phyloP scores from a whole-genome alignment of 1,284 basidiomycete species.

The Earliella scabrosa region DNA sequence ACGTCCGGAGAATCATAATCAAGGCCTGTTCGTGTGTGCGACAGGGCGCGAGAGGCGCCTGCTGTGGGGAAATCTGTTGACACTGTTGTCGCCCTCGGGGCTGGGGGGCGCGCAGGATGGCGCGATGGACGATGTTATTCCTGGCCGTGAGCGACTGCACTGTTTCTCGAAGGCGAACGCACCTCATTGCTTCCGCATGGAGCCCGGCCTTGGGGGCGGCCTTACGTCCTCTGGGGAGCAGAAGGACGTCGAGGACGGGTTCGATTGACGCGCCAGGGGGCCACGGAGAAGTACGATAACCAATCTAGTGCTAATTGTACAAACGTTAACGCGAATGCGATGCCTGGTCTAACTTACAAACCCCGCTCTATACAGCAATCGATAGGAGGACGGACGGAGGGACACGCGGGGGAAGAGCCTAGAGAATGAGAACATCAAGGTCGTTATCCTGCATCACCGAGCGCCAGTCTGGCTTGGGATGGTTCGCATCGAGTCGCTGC shows the following conservation, averaged over 20 bases:
- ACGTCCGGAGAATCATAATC: constrained; percentile 4
- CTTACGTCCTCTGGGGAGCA: constrained; percentile 16
- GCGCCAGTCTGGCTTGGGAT: constrained; percentile 41
- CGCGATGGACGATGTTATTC: neutral
- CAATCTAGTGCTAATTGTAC: constrained; percentile 20
- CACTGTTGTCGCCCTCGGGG: neutral
- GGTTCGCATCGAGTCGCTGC: constrained; percentile 42
- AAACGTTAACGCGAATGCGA: constrained; percentile 9
- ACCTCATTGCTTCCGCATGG: constrained; percentile 20
- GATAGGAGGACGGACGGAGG: neutral
- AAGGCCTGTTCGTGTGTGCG: neutral
- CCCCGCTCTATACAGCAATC: constrained; percentile 16
- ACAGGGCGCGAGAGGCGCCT: neutral
- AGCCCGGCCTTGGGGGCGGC: constrained; percentile 1
- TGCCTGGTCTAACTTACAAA: constrained; percentile 23
- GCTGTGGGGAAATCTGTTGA: too few species aligned
- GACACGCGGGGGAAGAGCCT: constrained; percentile 11
- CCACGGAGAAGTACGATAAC: constrained; percentile 1
- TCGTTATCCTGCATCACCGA: constrained; percentile 46
- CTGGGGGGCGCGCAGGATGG: neutral
- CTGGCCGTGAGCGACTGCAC: constrained; percentile 3
- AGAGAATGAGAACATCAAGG: constrained; percentile 38
- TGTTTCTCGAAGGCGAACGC: constrained; percentile 9
- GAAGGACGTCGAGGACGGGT: too few species aligned
- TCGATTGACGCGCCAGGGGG: neutral